These are phyloP conservation scores for Castanea crenata DNA, from an alignment of 306 rosid species.

Conservation along the genomic window DNA sequence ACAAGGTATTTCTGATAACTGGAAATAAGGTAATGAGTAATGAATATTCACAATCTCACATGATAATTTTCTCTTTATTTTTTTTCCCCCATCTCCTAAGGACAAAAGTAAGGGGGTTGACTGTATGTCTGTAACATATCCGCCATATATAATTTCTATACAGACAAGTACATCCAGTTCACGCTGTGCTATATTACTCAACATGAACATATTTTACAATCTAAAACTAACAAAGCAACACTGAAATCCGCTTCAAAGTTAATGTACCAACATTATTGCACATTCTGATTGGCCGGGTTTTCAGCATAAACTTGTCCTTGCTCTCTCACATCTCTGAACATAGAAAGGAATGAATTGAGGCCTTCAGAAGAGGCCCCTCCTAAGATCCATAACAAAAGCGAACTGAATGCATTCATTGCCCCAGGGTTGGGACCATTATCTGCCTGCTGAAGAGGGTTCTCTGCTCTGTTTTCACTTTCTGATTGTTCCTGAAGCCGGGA, in stretches of 20 bases:
- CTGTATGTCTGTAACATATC: not conserved
- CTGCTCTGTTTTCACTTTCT: constrained; percentile 49
- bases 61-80: too few relatives aligned
- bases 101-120: constrained; percentile 6
- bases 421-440: constrained; percentile 74
- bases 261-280: constrained; percentile 33
- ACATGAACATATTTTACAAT: not conserved
- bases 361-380: constrained; percentile 96
- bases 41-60: too few relatives aligned
- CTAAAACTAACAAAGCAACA: not conserved
- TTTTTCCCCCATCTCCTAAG: not conserved
- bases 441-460: constrained; percentile 56
- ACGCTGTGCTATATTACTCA: not conserved
- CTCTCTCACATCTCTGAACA: constrained; percentile 89
- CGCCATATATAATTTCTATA: constrained; percentile 26
- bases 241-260: not conserved
- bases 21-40: not conserved
- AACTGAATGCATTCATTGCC: constrained; percentile 71
- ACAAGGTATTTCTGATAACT: not conserved
- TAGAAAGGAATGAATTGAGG: constrained; percentile 75
- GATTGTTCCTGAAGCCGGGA: constrained; percentile 41
- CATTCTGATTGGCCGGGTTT: constrained; percentile 37
- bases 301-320: constrained; percentile 73
- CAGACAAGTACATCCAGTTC: constrained; percentile 19
- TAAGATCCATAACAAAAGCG: constrained; percentile 81